phyloP scores from a whole-genome alignment of 176 grass and related monocot genomes.

The Triticum aestivum region DNA sequence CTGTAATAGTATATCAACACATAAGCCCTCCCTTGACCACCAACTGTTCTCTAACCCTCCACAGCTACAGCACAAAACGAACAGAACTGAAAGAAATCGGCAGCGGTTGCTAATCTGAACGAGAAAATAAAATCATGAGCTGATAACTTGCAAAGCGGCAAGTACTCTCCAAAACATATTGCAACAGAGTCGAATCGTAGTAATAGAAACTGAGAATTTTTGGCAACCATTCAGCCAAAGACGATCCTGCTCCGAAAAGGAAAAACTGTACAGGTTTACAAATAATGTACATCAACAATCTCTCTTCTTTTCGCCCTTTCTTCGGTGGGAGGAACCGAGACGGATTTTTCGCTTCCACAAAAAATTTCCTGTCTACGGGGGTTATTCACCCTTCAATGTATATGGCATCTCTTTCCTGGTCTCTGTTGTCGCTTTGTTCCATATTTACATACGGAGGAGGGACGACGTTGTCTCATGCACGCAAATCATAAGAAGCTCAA shows the following conservation, averaged over 20 bases:
- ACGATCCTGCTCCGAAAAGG: background rate
- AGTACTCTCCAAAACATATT: no score
- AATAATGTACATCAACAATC: slow-evolving; percentile 47
- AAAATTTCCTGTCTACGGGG: slow-evolving; percentile 12
- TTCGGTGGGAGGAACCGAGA: slow-evolving; percentile 21
- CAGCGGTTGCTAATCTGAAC: no score
- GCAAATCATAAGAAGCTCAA: slow-evolving; percentile 31
- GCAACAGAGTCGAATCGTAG: background rate
- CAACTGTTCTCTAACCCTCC: no score
- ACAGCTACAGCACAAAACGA: no score
- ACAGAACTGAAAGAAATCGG: no score
- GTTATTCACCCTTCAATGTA: background rate
- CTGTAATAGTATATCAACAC: no score
- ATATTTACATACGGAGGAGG: slow-evolving; percentile 50
- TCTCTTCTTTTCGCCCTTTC: background rate
- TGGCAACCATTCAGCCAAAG: background rate
- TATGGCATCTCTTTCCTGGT: slow-evolving; percentile 39
- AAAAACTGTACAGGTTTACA: slow-evolving; percentile 62
- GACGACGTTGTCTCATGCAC: slow-evolving; percentile 6
- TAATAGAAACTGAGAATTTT: background rate
- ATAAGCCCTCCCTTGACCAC: no score
- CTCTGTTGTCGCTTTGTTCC: slow-evolving; percentile 36
- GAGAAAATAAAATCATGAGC: no score
- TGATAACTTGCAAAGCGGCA: no score
- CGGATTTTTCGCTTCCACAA: slow-evolving; percentile 8